A percentile compares a stretch with the other conserved stretches of the same genome.
Evolutionary conservation across 129 eudicot species (phyloP).

Genomic region (Rutidosis leptorrhynchoides): DNA sequence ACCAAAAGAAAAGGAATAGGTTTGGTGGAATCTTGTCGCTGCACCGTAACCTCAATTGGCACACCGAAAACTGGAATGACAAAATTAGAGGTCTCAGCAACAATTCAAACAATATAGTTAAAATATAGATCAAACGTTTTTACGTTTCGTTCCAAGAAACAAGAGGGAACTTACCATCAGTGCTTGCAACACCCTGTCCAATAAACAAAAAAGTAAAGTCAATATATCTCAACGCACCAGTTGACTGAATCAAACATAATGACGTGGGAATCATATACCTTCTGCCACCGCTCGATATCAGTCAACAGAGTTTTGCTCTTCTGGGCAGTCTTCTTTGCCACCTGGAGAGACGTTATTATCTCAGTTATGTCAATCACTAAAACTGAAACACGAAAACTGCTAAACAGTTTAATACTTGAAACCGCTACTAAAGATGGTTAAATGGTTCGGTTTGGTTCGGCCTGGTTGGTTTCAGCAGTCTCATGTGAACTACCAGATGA

Average conservation of each 20-base stretch:
- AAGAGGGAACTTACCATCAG: conserved; percentile 63
- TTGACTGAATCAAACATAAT: conserved; percentile 1
- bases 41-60: conserved; percentile 75
- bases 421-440: neutral
- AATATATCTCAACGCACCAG: conserved; percentile 20
- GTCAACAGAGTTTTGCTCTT: conserved; percentile 82
- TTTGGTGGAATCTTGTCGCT: conserved; percentile 68
- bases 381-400: neutral
- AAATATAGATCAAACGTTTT: conserved; percentile 11
- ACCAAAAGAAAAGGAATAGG: conserved; percentile 70
- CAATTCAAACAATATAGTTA: conserved; percentile 7
- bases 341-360: conserved; percentile 44
- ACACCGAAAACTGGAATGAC: conserved; percentile 79
- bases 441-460: neutral
- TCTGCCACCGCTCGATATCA: conserved; percentile 95
- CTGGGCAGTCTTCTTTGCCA: conserved; percentile 90
- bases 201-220: conserved; percentile 7
- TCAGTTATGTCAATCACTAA: conserved; percentile 21
- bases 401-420: neutral
- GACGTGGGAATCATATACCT: conserved; percentile 39
- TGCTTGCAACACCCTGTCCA: conserved; percentile 95
- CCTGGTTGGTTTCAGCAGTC: neutral
- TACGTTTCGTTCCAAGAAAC: neutral
- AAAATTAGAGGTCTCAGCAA: conserved; percentile 13
- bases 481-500: too few species aligned